These are phyloP conservation scores for Penstemon barbatus DNA, from an alignment of 257 asterid genomes.

Conservation along the genomic window DNA sequence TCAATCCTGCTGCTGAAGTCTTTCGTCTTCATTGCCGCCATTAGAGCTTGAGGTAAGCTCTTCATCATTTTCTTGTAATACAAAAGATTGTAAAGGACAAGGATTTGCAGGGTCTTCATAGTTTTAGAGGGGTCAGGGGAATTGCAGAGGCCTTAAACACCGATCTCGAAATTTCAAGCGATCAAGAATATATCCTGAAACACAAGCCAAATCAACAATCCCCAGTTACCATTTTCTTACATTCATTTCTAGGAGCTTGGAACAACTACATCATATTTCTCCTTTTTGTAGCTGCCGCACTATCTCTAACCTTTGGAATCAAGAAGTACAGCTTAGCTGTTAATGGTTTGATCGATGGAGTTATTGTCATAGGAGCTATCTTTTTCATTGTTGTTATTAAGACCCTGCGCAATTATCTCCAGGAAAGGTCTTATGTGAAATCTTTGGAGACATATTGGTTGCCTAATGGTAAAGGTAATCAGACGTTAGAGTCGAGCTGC, in stretches of 20 bases:
- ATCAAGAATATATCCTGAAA: background rate
- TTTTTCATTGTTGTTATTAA: background rate
- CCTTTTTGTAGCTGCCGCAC: conserved; percentile 28
- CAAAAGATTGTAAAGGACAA: conserved; percentile 19
- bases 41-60: no score
- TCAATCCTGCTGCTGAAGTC: no score
- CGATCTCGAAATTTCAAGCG: conserved; percentile 18
- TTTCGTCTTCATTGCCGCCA: no score
- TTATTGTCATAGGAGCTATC: conserved; percentile 18
- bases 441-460: conserved; percentile 7
- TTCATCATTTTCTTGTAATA: no score
- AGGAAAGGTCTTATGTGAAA: background rate
- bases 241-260: conserved; percentile 24
- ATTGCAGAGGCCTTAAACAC: conserved; percentile 32
- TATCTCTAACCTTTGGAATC: conserved; percentile 39
- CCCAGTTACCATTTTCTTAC: conserved; percentile 15
- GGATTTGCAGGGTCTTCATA: conserved; percentile 6
- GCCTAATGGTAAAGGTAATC: background rate
- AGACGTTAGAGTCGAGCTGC: no score
- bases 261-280: conserved; percentile 30
- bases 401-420: background rate
- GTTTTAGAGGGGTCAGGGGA: conserved; percentile 27
- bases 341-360: conserved; percentile 34
- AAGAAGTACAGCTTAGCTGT: conserved; percentile 24
- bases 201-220: background rate